These are phyloP conservation scores for Fraxinus sp. DNA, from an alignment of 305 asterid genomes.

Conservation along the genomic window DNA sequence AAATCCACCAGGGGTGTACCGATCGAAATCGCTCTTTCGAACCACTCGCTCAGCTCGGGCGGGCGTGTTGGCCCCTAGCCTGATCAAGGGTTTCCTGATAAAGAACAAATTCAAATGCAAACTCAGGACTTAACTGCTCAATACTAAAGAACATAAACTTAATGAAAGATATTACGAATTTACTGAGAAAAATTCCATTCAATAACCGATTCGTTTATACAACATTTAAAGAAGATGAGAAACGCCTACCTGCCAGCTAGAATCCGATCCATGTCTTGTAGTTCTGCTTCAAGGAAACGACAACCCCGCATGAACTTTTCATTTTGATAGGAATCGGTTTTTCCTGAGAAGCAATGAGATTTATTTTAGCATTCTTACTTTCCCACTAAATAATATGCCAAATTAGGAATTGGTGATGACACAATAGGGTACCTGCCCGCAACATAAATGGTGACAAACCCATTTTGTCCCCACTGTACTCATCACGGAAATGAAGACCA, in stretches of 20 bases:
- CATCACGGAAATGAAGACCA: slow-evolving; percentile 96
- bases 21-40: slow-evolving; percentile 82
- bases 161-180: not conserved
- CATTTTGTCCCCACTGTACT: slow-evolving; percentile 76
- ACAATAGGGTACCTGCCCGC: slow-evolving; percentile 60
- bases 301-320: slow-evolving; percentile 94
- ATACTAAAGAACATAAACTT: not conserved
- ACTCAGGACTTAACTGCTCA: not conserved
- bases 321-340: slow-evolving; percentile 66
- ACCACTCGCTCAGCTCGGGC: slow-evolving; percentile 88
- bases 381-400: slow-evolving; percentile 8
- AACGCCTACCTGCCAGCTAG: slow-evolving; percentile 67
- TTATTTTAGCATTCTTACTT: slow-evolving; percentile 17
- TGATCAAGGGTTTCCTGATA: slow-evolving; percentile 79
- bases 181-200: not conserved
- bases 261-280: slow-evolving; percentile 91
- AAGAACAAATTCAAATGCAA: not conserved
- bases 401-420: not conserved
- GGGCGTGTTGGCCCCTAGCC: slow-evolving; percentile 96
- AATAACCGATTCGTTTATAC: not conserved
- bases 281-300: slow-evolving; percentile 97
- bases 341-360: slow-evolving; percentile 49
- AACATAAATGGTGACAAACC: slow-evolving; percentile 86
- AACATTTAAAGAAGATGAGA: not conserved
- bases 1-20: slow-evolving; percentile 54